Evolutionary conservation across 2,329 filamentous ascomycete genomes (phyloP).

Genomic region (Passalora sequoiae): DNA sequence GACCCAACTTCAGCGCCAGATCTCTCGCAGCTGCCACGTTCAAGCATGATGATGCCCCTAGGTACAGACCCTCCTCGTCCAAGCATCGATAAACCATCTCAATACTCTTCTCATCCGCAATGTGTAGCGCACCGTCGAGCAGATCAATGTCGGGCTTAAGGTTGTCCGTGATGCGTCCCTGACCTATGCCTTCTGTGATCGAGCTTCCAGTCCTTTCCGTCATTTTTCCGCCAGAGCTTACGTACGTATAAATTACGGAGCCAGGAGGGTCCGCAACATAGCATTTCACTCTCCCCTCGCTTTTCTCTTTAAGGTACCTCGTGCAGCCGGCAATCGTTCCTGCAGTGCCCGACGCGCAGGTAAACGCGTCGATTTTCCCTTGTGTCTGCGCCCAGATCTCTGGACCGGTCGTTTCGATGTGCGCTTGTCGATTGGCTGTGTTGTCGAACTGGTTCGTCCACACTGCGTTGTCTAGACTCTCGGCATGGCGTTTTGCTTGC

Average conservation of each 20-base stretch:
- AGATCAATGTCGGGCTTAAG: slow-evolving; percentile 76
- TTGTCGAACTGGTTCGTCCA: slow-evolving; percentile 99
- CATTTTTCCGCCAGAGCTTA: slow-evolving; percentile 77
- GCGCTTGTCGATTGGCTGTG: slow-evolving; percentile 83
- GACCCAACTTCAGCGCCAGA: slow-evolving; percentile 83
- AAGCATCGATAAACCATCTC: slow-evolving; percentile 96
- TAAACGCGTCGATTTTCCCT: slow-evolving; percentile 87
- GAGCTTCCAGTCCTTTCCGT: slow-evolving; percentile 75
- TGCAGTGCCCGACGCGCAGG: slow-evolving; percentile 86
- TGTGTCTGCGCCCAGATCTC: slow-evolving; percentile 93
- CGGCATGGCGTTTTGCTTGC: slow-evolving; percentile 86
- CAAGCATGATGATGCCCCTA: slow-evolving; percentile 86
- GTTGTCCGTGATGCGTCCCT: slow-evolving; percentile 95
- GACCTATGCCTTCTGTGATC: slow-evolving; percentile 97
- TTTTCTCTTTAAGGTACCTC: slow-evolving; percentile 79
- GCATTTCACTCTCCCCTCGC: slow-evolving; percentile 70
- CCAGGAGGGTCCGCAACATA: slow-evolving; percentile 93
- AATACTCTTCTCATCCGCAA: slow-evolving; percentile 89
- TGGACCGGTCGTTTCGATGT: slow-evolving; percentile 93
- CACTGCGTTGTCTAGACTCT: slow-evolving; percentile 76
- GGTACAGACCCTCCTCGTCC: slow-evolving; percentile 91
- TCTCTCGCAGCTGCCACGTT: slow-evolving; percentile 96
- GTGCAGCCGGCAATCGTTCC: slow-evolving; percentile 88
- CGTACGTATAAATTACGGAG: slow-evolving; percentile 87
- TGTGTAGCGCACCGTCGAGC: slow-evolving; percentile 76